A percentile compares a stretch with the other conserved stretches of the same genome.
phyloP scores from a whole-genome alignment of 176 grass and related monocot species.

The Leersia perrieri region DNA sequence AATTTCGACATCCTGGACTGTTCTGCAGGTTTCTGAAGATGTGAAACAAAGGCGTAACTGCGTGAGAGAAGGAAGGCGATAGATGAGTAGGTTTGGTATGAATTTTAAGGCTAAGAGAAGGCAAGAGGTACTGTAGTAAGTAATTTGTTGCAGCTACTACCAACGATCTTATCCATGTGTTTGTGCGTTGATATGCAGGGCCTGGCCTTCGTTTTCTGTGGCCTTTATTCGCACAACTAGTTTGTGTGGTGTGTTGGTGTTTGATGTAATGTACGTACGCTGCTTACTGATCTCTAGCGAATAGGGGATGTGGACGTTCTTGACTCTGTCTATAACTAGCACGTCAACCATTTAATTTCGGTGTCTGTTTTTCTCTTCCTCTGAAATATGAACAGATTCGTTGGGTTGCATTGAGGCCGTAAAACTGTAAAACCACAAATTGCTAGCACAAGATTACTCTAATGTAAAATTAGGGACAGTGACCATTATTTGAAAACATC shows the following conservation, averaged over 20 bases:
- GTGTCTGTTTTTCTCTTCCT: neutral
- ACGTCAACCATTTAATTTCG: neutral
- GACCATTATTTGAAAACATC: too few relatives aligned
- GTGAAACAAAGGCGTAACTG: neutral
- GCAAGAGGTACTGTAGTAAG: neutral
- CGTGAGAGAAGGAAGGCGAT: neutral
- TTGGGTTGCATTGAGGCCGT: too few relatives aligned
- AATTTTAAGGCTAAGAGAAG: neutral
- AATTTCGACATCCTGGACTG: neutral
- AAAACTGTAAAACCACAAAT: too few relatives aligned
- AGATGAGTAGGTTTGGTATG: conserved; percentile 8
- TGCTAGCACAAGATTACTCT: too few relatives aligned
- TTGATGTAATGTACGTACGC: neutral
- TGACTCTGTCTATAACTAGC: neutral
- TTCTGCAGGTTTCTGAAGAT: neutral
- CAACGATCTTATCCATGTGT: neutral
- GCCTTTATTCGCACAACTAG: neutral
- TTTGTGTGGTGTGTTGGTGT: neutral
- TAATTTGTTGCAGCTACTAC: neutral
- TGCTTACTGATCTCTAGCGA: neutral
- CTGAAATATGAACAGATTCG: too few relatives aligned
- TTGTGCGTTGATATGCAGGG: neutral
- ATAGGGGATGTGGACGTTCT: neutral
- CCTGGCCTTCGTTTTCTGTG: neutral
- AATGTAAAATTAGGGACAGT: too few relatives aligned